phyloP scores from a whole-genome alignment of 2,329 filamentous ascomycete genomes.

The Penicillium sumatraense region DNA sequence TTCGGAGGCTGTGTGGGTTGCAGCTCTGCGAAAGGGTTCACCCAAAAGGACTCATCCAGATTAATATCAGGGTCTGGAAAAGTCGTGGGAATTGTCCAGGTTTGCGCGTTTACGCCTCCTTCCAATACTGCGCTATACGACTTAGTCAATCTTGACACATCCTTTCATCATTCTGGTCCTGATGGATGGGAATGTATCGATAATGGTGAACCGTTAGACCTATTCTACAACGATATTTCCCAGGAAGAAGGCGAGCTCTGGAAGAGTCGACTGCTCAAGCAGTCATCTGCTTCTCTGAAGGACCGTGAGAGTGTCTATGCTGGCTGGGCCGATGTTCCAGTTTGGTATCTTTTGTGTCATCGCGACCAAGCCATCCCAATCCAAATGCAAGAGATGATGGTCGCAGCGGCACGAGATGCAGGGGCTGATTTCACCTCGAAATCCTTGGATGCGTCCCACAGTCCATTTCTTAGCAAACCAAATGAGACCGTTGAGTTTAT shows the following conservation, averaged over 20 bases:
- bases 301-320: slow-evolving; percentile 7
- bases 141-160: background rate
- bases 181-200: slow-evolving; percentile 11
- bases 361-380: slow-evolving; percentile 6
- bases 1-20: slow-evolving; percentile 7
- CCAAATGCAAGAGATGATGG: slow-evolving; percentile 11
- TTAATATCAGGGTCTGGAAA: background rate
- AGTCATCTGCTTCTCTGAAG: slow-evolving; percentile 3
- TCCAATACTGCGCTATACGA: slow-evolving; percentile 1
- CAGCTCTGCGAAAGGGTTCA: slow-evolving; percentile 5
- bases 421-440: slow-evolving; percentile 6
- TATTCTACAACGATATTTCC: slow-evolving; percentile 12
- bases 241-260: slow-evolving; percentile 1
- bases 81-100: slow-evolving; percentile 1
- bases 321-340: slow-evolving; percentile 12
- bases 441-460: slow-evolving; percentile 4
- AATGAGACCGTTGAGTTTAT: slow-evolving; percentile 7
- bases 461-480: slow-evolving; percentile 6
- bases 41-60: background rate
- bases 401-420: slow-evolving; percentile 3
- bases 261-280: slow-evolving; percentile 2
- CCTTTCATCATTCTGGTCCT: background rate
- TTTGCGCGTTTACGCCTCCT: slow-evolving; percentile 7
- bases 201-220: background rate
- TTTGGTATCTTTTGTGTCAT: slow-evolving; percentile 8